Percentiles rank a stretch among this genome's conserved stretches.
These are phyloP conservation scores for Carpinus viminea DNA, from an alignment of 306 rosid species.

Conservation along the genomic window DNA sequence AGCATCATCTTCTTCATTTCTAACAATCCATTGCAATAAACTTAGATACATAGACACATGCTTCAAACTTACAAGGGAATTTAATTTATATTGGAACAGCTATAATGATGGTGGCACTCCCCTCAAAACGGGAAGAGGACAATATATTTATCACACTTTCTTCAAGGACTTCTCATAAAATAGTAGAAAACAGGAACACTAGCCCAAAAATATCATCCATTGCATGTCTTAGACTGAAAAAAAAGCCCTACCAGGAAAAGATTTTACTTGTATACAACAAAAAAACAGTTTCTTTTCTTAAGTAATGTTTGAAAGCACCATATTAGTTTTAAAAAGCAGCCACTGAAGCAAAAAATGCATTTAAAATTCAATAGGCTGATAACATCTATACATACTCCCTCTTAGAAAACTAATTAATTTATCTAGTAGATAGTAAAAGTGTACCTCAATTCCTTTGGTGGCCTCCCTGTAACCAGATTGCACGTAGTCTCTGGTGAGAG, in stretches of 20 bases:
- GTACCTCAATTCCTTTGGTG: constrained; percentile 89
- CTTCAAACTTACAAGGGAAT: not conserved
- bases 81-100: not conserved
- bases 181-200: not conserved
- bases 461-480: constrained; percentile 82
- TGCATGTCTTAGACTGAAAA: not conserved
- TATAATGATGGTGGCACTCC: not conserved
- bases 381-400: not conserved
- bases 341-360: not conserved
- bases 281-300: not conserved
- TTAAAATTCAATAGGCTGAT: not conserved
- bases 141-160: not conserved
- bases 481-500: constrained; percentile 78
- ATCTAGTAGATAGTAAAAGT: not conserved
- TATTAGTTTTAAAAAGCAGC: not conserved
- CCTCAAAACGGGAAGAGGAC: not conserved
- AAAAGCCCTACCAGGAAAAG: not conserved
- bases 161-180: not conserved
- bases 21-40: not conserved
- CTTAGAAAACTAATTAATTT: not conserved
- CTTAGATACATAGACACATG: not conserved
- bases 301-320: not conserved
- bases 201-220: not conserved
- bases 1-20: too few relatives aligned
- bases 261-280: not conserved